Evolutionary conservation across 2,329 filamentous ascomycete genomes (phyloP), one percentile per base, ranked within the genome.

Genomic region (Seiridium unicorne): DNA sequence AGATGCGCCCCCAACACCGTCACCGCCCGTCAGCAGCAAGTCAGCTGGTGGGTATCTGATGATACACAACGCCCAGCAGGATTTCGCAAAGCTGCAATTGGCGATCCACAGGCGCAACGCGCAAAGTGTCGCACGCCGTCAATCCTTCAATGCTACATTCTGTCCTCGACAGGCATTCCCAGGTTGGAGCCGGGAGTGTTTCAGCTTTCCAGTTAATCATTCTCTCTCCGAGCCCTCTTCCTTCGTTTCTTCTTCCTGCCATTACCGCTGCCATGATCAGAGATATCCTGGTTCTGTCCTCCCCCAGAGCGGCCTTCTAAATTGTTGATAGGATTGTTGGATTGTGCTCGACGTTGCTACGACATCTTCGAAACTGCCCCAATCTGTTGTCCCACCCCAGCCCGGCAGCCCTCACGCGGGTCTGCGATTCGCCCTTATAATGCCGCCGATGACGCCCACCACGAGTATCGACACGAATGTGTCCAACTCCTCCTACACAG

Each of bases 321-420:
- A 34, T 38, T 13, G 57, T 46, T 54, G 49, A 59, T 59, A 59
- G 57, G 57, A 54, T 44, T 51, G 10, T 38, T 47, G 40, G 18
- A 35, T 46, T 36, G 55, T 35, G 26, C 54, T 48, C 40, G 11
- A 47, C 55, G 31, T 46, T 26, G 55, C 47, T 18, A 49, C 47
- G 47, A 49, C 47, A 49, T 49, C 35, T 13, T 49, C 47, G 47
- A 32, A 49, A 32, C 47, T 32, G n/a, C 47, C 47, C 10, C 11
- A 49, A 49, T 49, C 47, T 49, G 47, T 32, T 32, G 47, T 49
- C 26, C 55, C 42, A 47, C 35, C 44, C 13, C 10, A 42, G 48
- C 31, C 32, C n/a, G 47, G 48, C 48, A 51, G 31, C 18, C 48
- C 47, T 44, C 40, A 38, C 47, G 18, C 57, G 34, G 57, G 57